Percentiles rank a stretch among this genome's conserved stretches.
Evolutionary conservation across 306 rosid species (phyloP).

Genomic region (Quercus bicolor): DNA sequence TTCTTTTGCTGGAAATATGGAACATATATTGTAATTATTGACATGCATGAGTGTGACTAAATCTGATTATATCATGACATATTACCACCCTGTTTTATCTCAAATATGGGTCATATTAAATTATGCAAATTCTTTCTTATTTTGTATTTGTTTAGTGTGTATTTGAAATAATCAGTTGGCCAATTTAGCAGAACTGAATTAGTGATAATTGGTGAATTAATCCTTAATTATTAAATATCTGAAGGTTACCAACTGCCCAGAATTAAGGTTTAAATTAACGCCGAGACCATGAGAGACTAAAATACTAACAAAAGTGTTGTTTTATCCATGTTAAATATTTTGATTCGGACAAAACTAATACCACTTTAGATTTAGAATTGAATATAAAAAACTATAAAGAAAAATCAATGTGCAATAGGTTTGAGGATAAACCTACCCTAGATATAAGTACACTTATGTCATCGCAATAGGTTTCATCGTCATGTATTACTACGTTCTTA

Average conservation of each 20-base stretch:
- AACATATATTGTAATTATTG: neutral
- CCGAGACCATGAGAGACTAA: neutral
- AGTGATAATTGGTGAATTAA: too few relatives aligned
- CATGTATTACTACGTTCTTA: too few relatives aligned
- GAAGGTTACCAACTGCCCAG: slow-evolving; percentile 6
- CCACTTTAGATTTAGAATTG: slow-evolving; percentile 2
- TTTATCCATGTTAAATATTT: neutral
- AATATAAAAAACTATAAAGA: neutral
- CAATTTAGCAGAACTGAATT: slow-evolving; percentile 8
- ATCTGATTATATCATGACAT: neutral
- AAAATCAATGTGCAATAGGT: neutral
- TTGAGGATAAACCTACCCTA: too few relatives aligned
- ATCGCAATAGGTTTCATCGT: too few relatives aligned
- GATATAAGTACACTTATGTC: too few relatives aligned
- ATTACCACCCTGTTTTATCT: neutral
- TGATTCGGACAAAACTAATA: slow-evolving; percentile 14
- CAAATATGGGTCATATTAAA: neutral
- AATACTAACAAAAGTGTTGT: neutral
- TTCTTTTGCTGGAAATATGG: too few relatives aligned
- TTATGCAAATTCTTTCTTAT: neutral
- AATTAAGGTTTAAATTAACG: neutral
- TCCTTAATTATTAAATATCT: neutral
- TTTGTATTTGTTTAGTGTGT: neutral
- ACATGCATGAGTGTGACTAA: neutral
- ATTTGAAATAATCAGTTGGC: neutral